Base-by-base conservation (phyloP, 352 stramenopile genomes). In the Thalassiosira hispida region DNA sequence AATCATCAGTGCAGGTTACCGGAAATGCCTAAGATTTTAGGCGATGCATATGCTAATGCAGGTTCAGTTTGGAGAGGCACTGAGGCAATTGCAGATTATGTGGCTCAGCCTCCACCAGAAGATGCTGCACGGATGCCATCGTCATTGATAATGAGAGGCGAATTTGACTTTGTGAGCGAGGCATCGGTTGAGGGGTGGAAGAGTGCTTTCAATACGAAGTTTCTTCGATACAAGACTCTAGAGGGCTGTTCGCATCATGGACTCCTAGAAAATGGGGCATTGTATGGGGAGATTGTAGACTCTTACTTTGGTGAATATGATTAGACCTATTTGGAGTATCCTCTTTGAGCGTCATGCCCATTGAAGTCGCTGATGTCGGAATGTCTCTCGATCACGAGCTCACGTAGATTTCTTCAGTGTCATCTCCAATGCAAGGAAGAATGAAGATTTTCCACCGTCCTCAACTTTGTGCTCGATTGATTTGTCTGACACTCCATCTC, bases 11-110 rank as follows among this genome's bases (percentile, higher is more conserved):
- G 84, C 59, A 44, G 68, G 25, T 61, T 76, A 14, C 22, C 52
- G 1, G 18, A 73, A 47, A 81, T 79, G 46, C 83, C 83, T 33
- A 6, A 35, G 1, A 14, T 42, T 11, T 44, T 89, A 7, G 23
- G 38, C 11, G 69, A 88, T 55, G 66, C 81, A 0, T 89, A 89
- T 42, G 66, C 76, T 0, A 44, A 82, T 55, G 66, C 73, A 0
- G 84, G 77, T 20, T 84, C 71, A 2, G 76, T 87, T 11, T 91
- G 84, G 84, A 61, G 67, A 16, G 81, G 84, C 33, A 87, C 76
- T 2, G 57, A 57, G 23, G 73, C 67, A 1, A 86, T 90, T 33
- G 14, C 60, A 16, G 53, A 80, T 20, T 91, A 84, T 51, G 74
- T 73, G 0, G 85, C 85, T 2, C 11, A 16, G 11, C 40, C 67